A percentile compares a stretch with the other conserved stretches of the same genome.
Conservation (phyloP, 306 rosid genomes). For the Fragaria ananassa region DNA sequence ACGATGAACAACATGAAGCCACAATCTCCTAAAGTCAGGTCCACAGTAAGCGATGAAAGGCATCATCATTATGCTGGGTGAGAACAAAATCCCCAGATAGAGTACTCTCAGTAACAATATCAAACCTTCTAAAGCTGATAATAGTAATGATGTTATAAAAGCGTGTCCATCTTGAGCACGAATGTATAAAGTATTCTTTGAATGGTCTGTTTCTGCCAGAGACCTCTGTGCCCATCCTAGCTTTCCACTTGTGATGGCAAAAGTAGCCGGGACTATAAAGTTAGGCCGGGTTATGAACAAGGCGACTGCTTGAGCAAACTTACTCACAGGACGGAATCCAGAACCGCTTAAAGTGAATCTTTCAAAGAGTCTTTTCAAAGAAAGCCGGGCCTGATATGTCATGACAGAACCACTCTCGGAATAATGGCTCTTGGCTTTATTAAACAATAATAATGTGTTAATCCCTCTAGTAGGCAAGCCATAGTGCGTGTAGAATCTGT, state of each 20-base stretch:
- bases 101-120: constrained; percentile 65
- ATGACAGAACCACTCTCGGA: constrained; percentile 40
- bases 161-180: constrained; percentile 83
- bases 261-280: constrained; percentile 73
- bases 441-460: constrained; percentile 37
- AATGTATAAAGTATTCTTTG: constrained; percentile 52
- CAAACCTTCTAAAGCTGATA: constrained; percentile 57
- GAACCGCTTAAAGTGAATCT: constrained; percentile 42
- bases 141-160: constrained; percentile 46
- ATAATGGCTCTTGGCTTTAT: constrained; percentile 31
- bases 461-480: constrained; percentile 36
- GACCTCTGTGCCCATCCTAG: constrained; percentile 68
- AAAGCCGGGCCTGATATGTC: constrained; percentile 50
- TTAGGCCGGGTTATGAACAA: constrained; percentile 75
- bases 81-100: constrained; percentile 69
- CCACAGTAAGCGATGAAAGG: constrained; percentile 75
- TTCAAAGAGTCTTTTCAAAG: constrained; percentile 59
- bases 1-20: constrained; percentile 80
- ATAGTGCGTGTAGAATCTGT: constrained; percentile 43
- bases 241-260: constrained; percentile 76
- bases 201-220: constrained; percentile 45
- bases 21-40: constrained; percentile 56
- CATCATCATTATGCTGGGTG: constrained; percentile 87
- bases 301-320: constrained; percentile 82
- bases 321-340: constrained; percentile 50